Conservation (phyloP, 176 grass and related monocot species). For the Chrysopogon serrulatus region DNA sequence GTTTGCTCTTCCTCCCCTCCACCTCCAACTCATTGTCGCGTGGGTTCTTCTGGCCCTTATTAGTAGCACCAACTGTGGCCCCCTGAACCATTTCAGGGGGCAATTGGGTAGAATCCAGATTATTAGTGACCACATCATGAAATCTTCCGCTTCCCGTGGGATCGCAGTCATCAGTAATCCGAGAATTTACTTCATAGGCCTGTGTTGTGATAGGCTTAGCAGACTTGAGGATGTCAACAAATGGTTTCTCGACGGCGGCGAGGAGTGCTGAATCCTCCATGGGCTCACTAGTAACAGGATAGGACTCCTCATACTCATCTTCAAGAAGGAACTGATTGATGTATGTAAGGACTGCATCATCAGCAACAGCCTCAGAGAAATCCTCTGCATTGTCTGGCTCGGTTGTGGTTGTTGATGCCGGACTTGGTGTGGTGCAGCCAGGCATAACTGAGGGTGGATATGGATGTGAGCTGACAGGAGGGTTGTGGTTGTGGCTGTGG, state of each 20-base stretch:
- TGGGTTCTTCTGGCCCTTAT: slow-evolving; percentile 33
- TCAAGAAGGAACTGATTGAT: no score
- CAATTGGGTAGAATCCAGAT: background rate
- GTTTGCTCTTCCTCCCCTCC: slow-evolving; percentile 28
- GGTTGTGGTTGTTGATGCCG: no score
- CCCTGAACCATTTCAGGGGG: background rate
- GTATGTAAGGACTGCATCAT: no score
- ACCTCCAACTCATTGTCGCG: background rate
- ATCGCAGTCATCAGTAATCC: background rate
- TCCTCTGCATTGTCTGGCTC: no score
- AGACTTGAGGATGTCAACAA: slow-evolving; percentile 29
- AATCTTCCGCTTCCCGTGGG: background rate
- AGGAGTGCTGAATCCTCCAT: slow-evolving; percentile 23
- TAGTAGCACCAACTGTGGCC: background rate
- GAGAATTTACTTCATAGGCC: background rate
- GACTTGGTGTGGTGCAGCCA: no score
- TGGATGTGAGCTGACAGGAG: no score
- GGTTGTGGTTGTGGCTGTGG: no score
- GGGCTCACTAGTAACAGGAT: background rate
- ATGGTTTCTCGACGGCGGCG: slow-evolving; percentile 35
- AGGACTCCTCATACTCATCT: slow-evolving; percentile 29
- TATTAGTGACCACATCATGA: background rate
- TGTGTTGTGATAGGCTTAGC: no score
- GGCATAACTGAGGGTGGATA: no score
- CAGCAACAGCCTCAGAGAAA: no score